Base-by-base conservation (phyloP, 2,329 filamentous ascomycete species). In the Domatiomyces globalis region DNA sequence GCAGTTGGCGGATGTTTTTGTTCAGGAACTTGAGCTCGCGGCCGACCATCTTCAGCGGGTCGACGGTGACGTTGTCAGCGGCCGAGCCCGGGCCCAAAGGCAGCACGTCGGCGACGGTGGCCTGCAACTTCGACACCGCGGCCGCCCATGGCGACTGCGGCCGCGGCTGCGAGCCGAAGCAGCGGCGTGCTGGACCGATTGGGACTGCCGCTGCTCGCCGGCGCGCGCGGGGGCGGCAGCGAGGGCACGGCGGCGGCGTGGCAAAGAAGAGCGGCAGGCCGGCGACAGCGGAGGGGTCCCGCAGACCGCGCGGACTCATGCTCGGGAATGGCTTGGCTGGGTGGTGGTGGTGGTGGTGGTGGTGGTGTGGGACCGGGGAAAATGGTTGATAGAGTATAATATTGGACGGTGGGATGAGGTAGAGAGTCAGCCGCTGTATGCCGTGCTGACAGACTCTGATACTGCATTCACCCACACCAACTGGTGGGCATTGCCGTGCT, bases 11-110 rank as follows among this genome's bases (percentile, higher is more conserved):
- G 68, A 96, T 94, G 63, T 96, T 95, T 50, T 88, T 88, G 9
- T 86, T 95, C 63, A 96, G 72, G 62, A 89, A 94, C 69, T 94
- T 92, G 82, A 98, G 87, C 74, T 96, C 90, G 71, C 95, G 94
- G 56, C 87, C 90, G 33, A 96, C 89, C 33, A 87, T 84, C 56
- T 86, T 80, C 63, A 96, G 77, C 33, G 90, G 90, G 66, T 96
- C 90, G 62, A 95, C 79, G 55, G 81, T 79, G 71, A 94, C 80
- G 53, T 79, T 77, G 59, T 75, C 74, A 39, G 53, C 49, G 12
- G 66, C 58, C 42, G 20, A 15, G 25, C 27, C 27, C 56, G 65
- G 67, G 29, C 63, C 54, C 44, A 27, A 49, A 25, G 60, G 69
- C 39, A 71, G 61, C 39, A 69, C 65, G 55, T 72, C 70, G 15